phyloP scores from a whole-genome alignment of 176 grass and related monocot genomes.

The Tuctoria greenei region DNA sequence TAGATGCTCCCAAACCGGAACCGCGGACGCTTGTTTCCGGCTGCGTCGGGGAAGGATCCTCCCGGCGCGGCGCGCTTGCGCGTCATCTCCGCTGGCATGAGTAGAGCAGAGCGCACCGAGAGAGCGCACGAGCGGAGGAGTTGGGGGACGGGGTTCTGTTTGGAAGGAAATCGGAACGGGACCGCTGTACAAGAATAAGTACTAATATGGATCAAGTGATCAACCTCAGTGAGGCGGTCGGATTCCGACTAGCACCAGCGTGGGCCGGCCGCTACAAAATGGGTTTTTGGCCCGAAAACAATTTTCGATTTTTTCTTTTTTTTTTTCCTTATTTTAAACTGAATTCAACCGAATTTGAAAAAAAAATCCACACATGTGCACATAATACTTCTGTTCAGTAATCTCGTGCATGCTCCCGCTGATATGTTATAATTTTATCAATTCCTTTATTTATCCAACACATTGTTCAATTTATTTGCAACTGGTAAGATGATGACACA shows the following conservation, averaged over 20 bases:
- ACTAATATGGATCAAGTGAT: not conserved
- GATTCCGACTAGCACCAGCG: not conserved
- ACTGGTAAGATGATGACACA: too few relatives aligned
- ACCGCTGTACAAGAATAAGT: not conserved
- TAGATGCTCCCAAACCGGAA: conserved; percentile 5
- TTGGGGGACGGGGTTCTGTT: not conserved
- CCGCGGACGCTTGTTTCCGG: not conserved
- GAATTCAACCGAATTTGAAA: too few relatives aligned
- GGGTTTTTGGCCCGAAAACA: too few relatives aligned
- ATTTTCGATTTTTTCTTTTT: too few relatives aligned
- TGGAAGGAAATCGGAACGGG: not conserved
- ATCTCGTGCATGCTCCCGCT: too few relatives aligned
- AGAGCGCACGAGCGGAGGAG: not conserved
- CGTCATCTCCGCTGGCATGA: conserved; percentile 2
- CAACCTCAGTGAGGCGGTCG: not conserved
- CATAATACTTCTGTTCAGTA: too few relatives aligned
- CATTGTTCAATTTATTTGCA: too few relatives aligned
- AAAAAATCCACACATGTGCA: too few relatives aligned
- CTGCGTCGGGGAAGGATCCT: not conserved
- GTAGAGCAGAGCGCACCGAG: not conserved
- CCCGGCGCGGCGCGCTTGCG: not conserved
- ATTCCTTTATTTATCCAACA: too few relatives aligned
- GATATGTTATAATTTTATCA: too few relatives aligned
- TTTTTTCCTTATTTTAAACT: too few relatives aligned
- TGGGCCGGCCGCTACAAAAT: too few relatives aligned